Base-by-base conservation (phyloP, 352 stramenopile genomes). In the Pseudoperonospora humuli region DNA sequence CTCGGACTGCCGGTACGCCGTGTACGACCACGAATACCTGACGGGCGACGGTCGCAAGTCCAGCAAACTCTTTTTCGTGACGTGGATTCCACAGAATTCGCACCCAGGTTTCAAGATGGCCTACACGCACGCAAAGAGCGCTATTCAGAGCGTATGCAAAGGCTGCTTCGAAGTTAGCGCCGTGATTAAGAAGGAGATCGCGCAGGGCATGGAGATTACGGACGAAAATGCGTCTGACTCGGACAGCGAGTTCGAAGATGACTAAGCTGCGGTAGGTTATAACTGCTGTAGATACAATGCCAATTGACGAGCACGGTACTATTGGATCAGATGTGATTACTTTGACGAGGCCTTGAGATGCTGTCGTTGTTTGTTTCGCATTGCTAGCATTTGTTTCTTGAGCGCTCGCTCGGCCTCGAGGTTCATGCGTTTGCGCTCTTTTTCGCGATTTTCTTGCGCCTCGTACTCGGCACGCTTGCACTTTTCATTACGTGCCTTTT, bases 11-110 rank as follows among this genome's bases (percentile, higher is more conserved):
- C 75, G 83, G 50, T 95, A 93, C 48, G 80, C 75, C 2, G 80
- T 93, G 45, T 95, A 92, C 45, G 83, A 95, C 47, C 80, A 93
- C 64, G 83, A 93, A 38, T 88, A 72, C 37, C 37, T 58, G 8
- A 86, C 75, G 20, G 3, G 70, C 1, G 83, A 95, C 61, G 80
- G 83, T 7, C 79, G 83, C 47, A 88, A 88, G 57, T 75, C 77
- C 25, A 92, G 75, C 64, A 93, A 93, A 39, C 66, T 95, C 39
- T 95, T 86, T 57, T 90, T 95, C 34, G 57, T 93, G 35, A 84
- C 81, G 11, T 95, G 80, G 82, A 86, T 90, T 59, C 81, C 81
- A 21, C 67, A 78, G 28, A 90, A 77, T 54, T 88, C 77, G 39
- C 71, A 85, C 39, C 77, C 81, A n/a, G 66, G 61, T 29, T 84